Conservation (phyloP, 345 rosid genomes). For the Gossypium rotundifolium region DNA sequence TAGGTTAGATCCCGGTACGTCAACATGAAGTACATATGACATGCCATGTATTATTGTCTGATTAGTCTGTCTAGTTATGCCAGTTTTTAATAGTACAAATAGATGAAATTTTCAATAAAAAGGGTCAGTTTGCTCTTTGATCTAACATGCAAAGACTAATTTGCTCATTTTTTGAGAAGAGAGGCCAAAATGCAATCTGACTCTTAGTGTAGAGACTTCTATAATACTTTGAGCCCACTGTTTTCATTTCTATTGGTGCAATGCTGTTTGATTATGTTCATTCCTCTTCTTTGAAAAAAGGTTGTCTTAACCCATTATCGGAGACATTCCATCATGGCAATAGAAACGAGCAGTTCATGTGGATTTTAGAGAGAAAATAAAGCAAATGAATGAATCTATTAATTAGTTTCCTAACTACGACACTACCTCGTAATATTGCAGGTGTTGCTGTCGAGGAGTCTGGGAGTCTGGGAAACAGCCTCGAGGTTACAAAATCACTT, state of each 20-base stretch:
- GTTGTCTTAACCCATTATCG: neutral
- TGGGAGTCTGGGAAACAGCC: constrained; percentile 31
- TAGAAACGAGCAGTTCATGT: neutral
- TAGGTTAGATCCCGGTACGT: too few relatives aligned
- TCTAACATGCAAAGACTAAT: too few relatives aligned
- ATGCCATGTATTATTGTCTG: too few relatives aligned
- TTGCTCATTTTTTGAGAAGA: too few relatives aligned
- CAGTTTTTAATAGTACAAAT: too few relatives aligned
- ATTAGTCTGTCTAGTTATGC: too few relatives aligned
- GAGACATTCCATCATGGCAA: neutral
- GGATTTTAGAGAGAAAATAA: neutral
- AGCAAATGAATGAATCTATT: neutral
- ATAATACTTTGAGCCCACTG: too few relatives aligned
- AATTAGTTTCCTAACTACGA: neutral
- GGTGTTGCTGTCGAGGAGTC: constrained; percentile 33
- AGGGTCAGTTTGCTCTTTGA: too few relatives aligned
- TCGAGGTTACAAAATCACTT: constrained; percentile 49
- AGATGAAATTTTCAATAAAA: too few relatives aligned
- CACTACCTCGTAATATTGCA: constrained; percentile 20
- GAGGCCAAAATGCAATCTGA: too few relatives aligned
- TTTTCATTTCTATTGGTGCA: neutral
- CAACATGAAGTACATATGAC: too few relatives aligned
- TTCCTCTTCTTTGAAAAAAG: neutral
- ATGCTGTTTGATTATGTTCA: neutral
- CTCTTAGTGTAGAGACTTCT: too few relatives aligned